Evolutionary conservation across 495 filamentous ascomycete genomes (phyloP), one percentile per base, ranked within the genome.

Genomic region (Podospora didyma): DNA sequence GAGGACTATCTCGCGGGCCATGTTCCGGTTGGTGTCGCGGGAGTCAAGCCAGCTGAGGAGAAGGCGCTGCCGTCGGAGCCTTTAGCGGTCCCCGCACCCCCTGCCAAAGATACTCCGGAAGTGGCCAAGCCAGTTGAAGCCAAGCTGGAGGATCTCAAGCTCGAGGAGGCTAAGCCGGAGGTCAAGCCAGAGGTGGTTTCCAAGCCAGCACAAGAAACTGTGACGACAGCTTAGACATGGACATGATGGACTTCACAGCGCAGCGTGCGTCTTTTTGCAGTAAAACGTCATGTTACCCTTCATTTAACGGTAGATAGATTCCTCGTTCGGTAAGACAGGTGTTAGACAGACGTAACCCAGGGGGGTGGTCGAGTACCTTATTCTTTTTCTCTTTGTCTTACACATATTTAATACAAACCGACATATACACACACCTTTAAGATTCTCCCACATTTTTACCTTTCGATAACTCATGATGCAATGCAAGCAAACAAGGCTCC

Each of bases 1-100:
- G 94, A 98, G 74, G 80, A 82, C 49, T 95, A 91, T 64, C 75
- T 98, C 9, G 45, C 68, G 1, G 68, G 68, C 5, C 52, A 57
- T 21, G 41, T 39, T 6, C 44, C 62, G 46, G 24, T 24, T 37
- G 62, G 66, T 5, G 66, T 71, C 48, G 59, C 62, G 1, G 56
- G 50, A 16, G 19, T 23, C 26, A 44, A 35, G 31, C n/a, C 12
- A 17, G 14, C 20, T 3, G 49, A 53, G 28, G 22, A 14, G 5
- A 42, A 14, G 1, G 39, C 35, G 11, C 22, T 22, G 24, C 22
- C 22, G 47, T 4, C 47, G 7, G 48, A 42, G 2, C 42, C 50
- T 11, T 28, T 12, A 23, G 44, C 26, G 44, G 23, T 19, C 16
- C 16, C 28, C 14, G 42, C 24, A 6, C 26, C 48, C 9, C 6